Evolutionary conservation across 768 basidiomycete species (phyloP).

Genomic region (Coprinopsis sp.): DNA sequence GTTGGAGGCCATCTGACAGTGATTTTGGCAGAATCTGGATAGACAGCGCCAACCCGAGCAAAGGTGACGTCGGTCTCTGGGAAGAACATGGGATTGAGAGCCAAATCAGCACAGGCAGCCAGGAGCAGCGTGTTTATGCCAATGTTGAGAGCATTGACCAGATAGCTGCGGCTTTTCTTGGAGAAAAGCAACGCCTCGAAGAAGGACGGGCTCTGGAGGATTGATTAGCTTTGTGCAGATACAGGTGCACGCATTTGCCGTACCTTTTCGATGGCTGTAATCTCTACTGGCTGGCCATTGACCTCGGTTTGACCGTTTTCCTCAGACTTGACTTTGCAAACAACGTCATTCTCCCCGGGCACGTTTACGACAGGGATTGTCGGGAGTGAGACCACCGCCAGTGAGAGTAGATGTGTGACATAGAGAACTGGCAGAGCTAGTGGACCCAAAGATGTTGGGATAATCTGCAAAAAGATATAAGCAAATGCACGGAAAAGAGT

Average conservation of each 20-base stretch:
- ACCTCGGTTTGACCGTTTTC: too few relatives aligned
- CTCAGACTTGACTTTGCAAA: too few relatives aligned
- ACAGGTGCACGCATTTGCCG: background rate
- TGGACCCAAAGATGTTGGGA: conserved; percentile 34
- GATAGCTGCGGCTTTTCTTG: conserved; percentile 30
- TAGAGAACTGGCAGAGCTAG: conserved; percentile 28
- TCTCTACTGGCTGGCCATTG: too few relatives aligned
- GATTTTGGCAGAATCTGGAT: conserved; percentile 59
- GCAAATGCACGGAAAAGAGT: conserved; percentile 36
- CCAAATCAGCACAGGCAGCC: conserved; percentile 43
- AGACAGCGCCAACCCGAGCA: conserved; percentile 67
- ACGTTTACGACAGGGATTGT: background rate
- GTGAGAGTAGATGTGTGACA: conserved; percentile 22
- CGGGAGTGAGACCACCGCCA: conserved; percentile 10
- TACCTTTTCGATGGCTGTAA: background rate
- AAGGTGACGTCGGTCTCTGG: conserved; percentile 53
- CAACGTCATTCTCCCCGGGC: too few relatives aligned
- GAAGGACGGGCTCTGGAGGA: conserved; percentile 4
- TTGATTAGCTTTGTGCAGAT: conserved; percentile 3
- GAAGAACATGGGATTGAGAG: conserved; percentile 51
- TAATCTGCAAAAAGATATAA: conserved; percentile 49
- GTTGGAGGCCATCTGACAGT: conserved; percentile 52
- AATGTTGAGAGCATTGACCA: conserved; percentile 25
- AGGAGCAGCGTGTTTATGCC: conserved; percentile 31
- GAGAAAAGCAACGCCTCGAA: conserved; percentile 26